Percentiles rank a stretch among this genome's conserved stretches.
Evolutionary conservation across 2,329 filamentous ascomycete species (phyloP).

Genomic region (Corniculantispora saksenae): DNA sequence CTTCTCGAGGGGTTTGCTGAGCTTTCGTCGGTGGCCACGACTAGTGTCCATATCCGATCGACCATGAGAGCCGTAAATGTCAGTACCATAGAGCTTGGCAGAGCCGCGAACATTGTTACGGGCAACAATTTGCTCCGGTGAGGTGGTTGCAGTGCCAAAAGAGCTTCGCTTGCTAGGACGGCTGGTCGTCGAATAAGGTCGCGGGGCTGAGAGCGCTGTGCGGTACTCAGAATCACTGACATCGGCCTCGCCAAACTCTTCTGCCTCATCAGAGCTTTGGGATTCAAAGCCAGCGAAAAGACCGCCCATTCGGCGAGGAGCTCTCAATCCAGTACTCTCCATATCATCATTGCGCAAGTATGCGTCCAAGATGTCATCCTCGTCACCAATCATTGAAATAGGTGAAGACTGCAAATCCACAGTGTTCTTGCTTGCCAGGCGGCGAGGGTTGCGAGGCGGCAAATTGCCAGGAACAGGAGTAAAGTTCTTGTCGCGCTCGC

Average conservation of each 20-base stretch:
- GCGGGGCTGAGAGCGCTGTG: conserved; percentile 65
- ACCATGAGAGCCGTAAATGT: conserved; percentile 47
- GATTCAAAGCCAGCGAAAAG: conserved; percentile 85
- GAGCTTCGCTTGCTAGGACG: conserved; percentile 46
- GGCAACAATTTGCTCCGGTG: conserved; percentile 44
- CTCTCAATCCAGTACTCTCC: conserved; percentile 58
- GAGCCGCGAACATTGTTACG: conserved; percentile 30
- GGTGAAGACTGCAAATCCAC: conserved; percentile 40
- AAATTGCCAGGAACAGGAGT: conserved; percentile 54
- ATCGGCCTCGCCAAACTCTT: conserved; percentile 63
- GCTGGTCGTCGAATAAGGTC: conserved; percentile 45
- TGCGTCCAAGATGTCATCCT: conserved; percentile 54
- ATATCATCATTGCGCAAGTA: conserved; percentile 79
- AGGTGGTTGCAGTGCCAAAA: conserved; percentile 39
- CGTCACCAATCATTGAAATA: conserved; percentile 44
- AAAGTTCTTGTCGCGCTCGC: conserved; percentile 43
- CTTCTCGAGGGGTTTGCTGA: conserved; percentile 41
- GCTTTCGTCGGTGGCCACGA: conserved; percentile 30
- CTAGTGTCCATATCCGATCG: conserved; percentile 35
- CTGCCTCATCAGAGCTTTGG: conserved; percentile 65
- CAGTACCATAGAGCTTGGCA: conserved; percentile 40
- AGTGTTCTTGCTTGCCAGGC: conserved; percentile 50
- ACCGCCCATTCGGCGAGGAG: conserved; percentile 76
- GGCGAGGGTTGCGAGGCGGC: conserved; percentile 61
- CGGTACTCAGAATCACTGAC: conserved; percentile 67